phyloP scores from a whole-genome alignment of 2,329 filamentous ascomycete genomes.

The Thielaviopsis euricoi region DNA sequence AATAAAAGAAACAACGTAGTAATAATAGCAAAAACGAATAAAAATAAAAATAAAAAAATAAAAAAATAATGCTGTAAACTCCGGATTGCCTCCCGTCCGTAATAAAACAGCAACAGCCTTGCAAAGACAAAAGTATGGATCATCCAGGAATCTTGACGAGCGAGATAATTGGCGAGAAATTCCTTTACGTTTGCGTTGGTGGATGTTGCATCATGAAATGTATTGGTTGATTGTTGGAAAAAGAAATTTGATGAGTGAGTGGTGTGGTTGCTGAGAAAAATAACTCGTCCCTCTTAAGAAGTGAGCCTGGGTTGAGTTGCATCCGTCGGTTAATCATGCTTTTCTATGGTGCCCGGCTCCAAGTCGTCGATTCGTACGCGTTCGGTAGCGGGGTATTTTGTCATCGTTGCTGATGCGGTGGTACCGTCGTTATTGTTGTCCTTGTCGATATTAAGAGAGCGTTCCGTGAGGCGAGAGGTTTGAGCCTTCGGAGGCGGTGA shows the following conservation, averaged over 20 bases:
- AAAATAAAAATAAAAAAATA: background rate
- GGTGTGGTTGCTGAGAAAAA: conserved; percentile 1
- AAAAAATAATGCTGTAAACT: conserved; percentile 3
- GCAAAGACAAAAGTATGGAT: background rate
- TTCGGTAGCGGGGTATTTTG: background rate
- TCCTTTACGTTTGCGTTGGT: conserved; percentile 1
- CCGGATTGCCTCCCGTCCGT: conserved; percentile 2
- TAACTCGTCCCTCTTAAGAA: conserved; percentile 4
- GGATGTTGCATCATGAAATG: conserved; percentile 5
- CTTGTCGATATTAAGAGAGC: background rate
- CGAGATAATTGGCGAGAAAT: background rate
- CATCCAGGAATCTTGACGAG: conserved; percentile 1
- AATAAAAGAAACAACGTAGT: background rate
- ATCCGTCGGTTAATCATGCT: background rate
- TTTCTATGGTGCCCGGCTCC: background rate
- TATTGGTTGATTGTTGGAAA: background rate
- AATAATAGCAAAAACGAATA: background rate
- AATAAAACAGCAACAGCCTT: conserved; percentile 4
- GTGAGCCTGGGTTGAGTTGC: conserved; percentile 7
- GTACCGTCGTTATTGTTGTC: background rate
- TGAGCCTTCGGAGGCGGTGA: background rate
- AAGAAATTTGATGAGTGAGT: background rate
- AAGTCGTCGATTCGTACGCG: background rate
- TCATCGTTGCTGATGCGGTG: background rate
- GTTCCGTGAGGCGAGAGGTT: conserved; percentile 5